Evolutionary conservation across 2,329 filamentous ascomycete genomes (phyloP).

Genomic region (Aureobasidium lini): DNA sequence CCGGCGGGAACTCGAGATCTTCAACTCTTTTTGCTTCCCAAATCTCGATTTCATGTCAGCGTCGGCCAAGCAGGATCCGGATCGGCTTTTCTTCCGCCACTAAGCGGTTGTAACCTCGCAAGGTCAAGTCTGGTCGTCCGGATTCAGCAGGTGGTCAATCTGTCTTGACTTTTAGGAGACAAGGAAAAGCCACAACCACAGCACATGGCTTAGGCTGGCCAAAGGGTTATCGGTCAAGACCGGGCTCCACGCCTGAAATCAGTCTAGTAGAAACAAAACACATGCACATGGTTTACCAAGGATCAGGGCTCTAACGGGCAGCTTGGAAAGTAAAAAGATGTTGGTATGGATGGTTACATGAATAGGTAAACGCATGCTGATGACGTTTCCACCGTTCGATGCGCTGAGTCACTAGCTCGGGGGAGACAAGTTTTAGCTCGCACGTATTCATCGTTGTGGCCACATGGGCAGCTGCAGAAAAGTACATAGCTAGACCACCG

Average conservation of each 20-base stretch:
- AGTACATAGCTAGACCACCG: not conserved
- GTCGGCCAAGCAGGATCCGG: not conserved
- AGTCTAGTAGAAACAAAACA: not conserved
- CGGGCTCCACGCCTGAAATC: not conserved
- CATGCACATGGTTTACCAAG: not conserved
- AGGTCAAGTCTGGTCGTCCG: not conserved
- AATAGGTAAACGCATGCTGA: not conserved
- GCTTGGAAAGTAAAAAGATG: not conserved
- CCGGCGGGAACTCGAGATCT: constrained; percentile 1
- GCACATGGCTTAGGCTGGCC: constrained; percentile 3
- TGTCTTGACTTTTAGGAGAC: not conserved
- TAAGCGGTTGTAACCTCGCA: not conserved
- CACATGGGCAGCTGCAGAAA: constrained; percentile 2
- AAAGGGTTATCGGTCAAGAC: constrained; percentile 1
- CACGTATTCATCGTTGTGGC: not conserved
- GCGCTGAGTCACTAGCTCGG: not conserved
- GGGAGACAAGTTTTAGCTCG: not conserved
- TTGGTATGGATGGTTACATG: not conserved
- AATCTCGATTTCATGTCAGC: not conserved
- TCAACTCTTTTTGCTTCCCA: not conserved
- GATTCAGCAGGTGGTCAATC: not conserved
- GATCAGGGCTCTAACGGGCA: not conserved
- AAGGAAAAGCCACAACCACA: constrained; percentile 6
- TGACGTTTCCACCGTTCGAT: not conserved
- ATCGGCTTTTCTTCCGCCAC: not conserved